Evolutionary conservation across 345 rosid species (phyloP), one percentile per base, ranked within the genome.

Genomic region (Linum usitatissimum): DNA sequence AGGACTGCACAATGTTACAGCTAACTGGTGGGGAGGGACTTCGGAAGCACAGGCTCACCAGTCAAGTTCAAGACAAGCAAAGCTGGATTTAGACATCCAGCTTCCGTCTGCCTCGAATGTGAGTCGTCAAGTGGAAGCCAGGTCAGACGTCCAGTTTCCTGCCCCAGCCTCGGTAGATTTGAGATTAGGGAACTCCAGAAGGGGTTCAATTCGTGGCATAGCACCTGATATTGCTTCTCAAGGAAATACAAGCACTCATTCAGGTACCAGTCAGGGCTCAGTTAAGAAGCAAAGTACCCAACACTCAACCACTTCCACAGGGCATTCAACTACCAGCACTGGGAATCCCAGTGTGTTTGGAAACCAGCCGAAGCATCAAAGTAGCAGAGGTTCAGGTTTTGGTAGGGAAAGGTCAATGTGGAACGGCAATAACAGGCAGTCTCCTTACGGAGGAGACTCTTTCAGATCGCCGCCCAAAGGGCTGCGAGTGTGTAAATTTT

Each of bases 11-110:
- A 75, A 75, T 64, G 76, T 39, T 57, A 68, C 86, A 57, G 79
- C 84, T 64, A 84, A 75, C 72, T 83, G 78, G 62, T 66, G 77
- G 60, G 82, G 74, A 71, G 40, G 76, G 13, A 81, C 80, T 63
- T 71, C 85, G 23, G 81, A 81, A 68, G 71, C 82, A 55, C 70
- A 66, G 62, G 83, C 76, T 38, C 65, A 81, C 55, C 79, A 84
- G n/a, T 75, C 81, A 19, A 68, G 38, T 9, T 15, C 20, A 5
- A 66, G 21, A 48, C 66, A 67, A 20, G 18, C 65, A 6, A 67
- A 67, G 48, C 28, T 18, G 10, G 64, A 45, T 40, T 9, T 70
- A 51, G 68, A 64, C 39, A 42, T 54, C 61, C 61, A 54, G 28
- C 51, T 45, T 1, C 53, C 71, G 45, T 34, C 61, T 45, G n/a